Base-by-base conservation (phyloP, 805 yeast species). In the Candida maris region DNA sequence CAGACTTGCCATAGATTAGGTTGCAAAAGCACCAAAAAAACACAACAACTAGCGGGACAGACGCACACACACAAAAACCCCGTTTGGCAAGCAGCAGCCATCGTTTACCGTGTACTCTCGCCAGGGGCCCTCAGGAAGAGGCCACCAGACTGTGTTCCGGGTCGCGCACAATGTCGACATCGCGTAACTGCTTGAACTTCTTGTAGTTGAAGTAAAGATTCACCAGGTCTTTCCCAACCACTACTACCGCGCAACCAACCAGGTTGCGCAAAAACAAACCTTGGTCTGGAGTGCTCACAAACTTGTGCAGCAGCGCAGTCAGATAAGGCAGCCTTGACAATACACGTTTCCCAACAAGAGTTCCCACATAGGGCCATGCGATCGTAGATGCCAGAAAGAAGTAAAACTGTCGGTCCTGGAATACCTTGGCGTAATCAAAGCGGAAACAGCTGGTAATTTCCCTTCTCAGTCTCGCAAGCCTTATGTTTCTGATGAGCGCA, bases 221-320 rank as follows among this genome's bases (percentile, higher is more conserved):
- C n/a, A 48, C 30, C 10, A 55, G 24, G 41, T 67, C 71, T 27
- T 64, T 61, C 1, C 46, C 3, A 2, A 65, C 8, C 1, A 54
- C 61, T 8, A 56, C 59, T 4, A 43, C 33, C 8, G 49, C 20
- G 41, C 67, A 57, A 1, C 68, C 70, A 5, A 62, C 19, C n/a
- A 66, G 16, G 34, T 66, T 65, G 15, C 61, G 35, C 1, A 60
- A 39, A 28, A 60, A 65, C 6, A 51, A 42, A 1, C 53, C 51
- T 37, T 67, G 68, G 43, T 65, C 69, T 1, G 72, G 70, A 0
- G 68, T 65, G 13, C 41, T 38, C 8, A 52, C 45, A 12, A 37
- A 37, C 15, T 34, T 43, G 38, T 50, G 48, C 5, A 59, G 37
- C 6, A 49, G 37, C 3, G 30, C 17, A 37, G 49, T 45, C 6